Base-by-base conservation (phyloP, 2,329 filamentous ascomycete genomes). In the Fusarium acutatum region DNA sequence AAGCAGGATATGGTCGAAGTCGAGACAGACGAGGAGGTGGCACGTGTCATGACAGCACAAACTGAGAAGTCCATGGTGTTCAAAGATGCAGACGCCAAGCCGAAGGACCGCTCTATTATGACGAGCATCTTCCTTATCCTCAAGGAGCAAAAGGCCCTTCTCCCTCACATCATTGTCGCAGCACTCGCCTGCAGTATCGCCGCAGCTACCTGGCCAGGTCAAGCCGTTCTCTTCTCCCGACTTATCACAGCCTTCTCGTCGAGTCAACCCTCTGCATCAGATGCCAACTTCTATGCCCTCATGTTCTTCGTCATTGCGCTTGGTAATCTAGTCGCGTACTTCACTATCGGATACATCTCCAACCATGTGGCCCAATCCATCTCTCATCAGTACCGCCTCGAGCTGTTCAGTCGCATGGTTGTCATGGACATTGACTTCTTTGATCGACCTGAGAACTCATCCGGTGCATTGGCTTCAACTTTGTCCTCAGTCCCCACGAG, bases 351-450 rank as follows among this genome's bases (percentile, higher is more conserved):
- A 4, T 75, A 56, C 34, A 37, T 58, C 18, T 62, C 74, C 14
- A 78, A 74, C 18, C 53, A 60, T 2, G 64, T 78, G 9, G 66
- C 71, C 13, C 74, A 79, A 40, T 24, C 53, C 4, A 63, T 66
- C n/a, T 71, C 63, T 4, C 60, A 75, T 60, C 79, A 78, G 57
- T 75, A 79, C 22, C 77, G 81, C 3, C 65, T 73, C 1, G 77
- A 80, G 35, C 67, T 78, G 8, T 75, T 84, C 22, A 64, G 77
- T 20, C 75, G 73, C 17, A 73, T 81, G 32, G 71, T 83, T 1
- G 68, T 67, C 5, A 78, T 82, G 58, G 87, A 89, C 46, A 82
- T 89, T 18, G 78, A 79, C 9, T 83, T 82, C 64, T 83, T 82
- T 38, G 81, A 83, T 43, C 71, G 77, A 0, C 68, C 76, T 1